These are phyloP conservation scores for Fusarium sp. DNA, from an alignment of 2,329 filamentous ascomycete genomes.

Conservation along the genomic window DNA sequence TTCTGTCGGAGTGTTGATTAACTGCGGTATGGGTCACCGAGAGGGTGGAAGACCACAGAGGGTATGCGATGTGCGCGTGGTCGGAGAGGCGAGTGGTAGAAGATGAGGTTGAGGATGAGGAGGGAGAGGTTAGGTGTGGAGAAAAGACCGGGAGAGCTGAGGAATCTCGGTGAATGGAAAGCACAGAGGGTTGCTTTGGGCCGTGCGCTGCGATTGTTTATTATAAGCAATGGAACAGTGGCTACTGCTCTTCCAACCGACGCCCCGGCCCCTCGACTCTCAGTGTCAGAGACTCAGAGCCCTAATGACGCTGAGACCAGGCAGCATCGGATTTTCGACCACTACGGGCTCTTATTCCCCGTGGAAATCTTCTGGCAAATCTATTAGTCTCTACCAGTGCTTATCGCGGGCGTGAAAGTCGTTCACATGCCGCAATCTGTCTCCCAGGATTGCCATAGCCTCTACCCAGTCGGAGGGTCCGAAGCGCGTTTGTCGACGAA, in stretches of 20 bases:
- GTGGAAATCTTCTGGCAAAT: accelerated
- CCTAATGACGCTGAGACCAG: background rate
- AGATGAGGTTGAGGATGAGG: background rate
- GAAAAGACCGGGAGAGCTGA: accelerated
- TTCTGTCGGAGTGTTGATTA: background rate
- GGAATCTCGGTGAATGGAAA: accelerated
- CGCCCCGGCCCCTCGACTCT: background rate
- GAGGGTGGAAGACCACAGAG: background rate
- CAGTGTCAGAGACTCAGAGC: background rate
- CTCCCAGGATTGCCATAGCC: background rate
- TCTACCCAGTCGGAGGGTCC: background rate
- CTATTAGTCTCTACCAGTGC: background rate
- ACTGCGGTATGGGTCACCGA: accelerated
- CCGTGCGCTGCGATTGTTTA: background rate
- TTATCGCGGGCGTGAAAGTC: accelerated
- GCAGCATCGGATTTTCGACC: accelerated
- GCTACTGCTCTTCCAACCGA: background rate
- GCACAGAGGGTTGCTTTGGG: background rate
- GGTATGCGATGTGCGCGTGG: background rate
- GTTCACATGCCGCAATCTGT: background rate
- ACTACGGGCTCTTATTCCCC: accelerated
- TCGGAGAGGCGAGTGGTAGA: background rate
- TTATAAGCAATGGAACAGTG: background rate
- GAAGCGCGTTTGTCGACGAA: background rate
- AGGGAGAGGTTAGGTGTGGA: background rate